Evolutionary conservation across 306 rosid species (phyloP), one percentile per base, ranked within the genome.

Genomic region (Betula pendula): DNA sequence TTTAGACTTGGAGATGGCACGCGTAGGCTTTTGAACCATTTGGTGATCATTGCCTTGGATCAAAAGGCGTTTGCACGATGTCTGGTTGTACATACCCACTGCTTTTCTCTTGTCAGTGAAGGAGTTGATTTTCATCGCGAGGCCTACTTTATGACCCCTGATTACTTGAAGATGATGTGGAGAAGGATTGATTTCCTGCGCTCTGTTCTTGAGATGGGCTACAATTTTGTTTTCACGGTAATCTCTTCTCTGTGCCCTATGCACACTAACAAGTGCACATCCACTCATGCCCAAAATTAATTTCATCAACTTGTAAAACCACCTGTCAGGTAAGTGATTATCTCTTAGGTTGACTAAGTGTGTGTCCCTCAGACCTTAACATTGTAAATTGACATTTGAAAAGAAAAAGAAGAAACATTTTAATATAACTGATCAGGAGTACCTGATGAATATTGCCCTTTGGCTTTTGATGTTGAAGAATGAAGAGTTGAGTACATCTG

Each of bases 141-240:
- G 80, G 97, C 99, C 14, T 86, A 82, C 72, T 90, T 95, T 75
- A 95, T 95, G 99, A 89, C 97, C 65, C 91, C 90, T 62, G 82
- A 78, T 71, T 95, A 95, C 88, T 80, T 95, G 92, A 85, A 81
- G 87, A 92, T 95, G 97, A 95, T 95, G 97, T 92, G 97, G 99
- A 85, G 83, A 78, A 89, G 97, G 87, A 88, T 95, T 85, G 97
- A 92, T 81, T 92, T 95, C 85, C 88, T 95, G n/a, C 88, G 91
- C 51, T 84, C 91, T 78, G 86, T 95, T 83, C 90, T 90, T 69
- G 96, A 89, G 87, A 78, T 88, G 92, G 99, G 99, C 5, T 89
- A 92, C 93, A 86, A 88, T 86, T 95, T 95, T 79, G 97, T 95
- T 49, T 95, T 95, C 85, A 95, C 99, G 82, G 99, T 95, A 89